Percentiles rank a stretch among this genome's conserved stretches.
Evolutionary conservation across 2,329 filamentous ascomycete genomes (phyloP).

Genomic region (Orbilia oligospora): DNA sequence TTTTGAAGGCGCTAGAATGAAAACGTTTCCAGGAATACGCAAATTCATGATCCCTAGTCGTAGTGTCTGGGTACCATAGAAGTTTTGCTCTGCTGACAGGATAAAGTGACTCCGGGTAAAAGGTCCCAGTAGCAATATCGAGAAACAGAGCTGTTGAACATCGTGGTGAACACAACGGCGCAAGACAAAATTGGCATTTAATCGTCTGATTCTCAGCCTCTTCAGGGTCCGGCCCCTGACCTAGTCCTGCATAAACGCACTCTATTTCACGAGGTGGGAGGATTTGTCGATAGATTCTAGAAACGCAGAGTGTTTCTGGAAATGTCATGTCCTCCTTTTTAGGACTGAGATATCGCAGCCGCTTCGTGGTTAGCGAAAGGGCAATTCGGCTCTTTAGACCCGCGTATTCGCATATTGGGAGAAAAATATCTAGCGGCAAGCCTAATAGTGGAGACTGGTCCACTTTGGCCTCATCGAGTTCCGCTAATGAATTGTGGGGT

Average conservation of each 20-base stretch:
- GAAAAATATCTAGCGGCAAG: conserved; percentile 14
- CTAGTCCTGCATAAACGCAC: not conserved
- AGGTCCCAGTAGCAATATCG: not conserved
- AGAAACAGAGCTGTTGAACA: conserved; percentile 11
- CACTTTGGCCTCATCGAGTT: not conserved
- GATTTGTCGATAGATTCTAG: conserved; percentile 9
- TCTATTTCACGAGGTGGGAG: conserved; percentile 7
- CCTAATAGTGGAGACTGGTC: not conserved
- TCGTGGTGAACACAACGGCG: conserved; percentile 2
- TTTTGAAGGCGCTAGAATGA: not conserved
- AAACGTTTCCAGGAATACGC: not conserved
- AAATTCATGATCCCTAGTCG: not conserved
- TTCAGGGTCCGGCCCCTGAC: not conserved
- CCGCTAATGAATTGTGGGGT: not conserved
- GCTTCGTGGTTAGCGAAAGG: conserved; percentile 21
- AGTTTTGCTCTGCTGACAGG: conserved; percentile 9
- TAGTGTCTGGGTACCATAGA: not conserved
- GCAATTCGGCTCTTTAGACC: not conserved
- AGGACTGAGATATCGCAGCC: not conserved
- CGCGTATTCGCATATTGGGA: not conserved
- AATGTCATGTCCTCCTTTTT: not conserved
- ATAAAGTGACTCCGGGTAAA: conserved; percentile 13
- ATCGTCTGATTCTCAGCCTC: no score
- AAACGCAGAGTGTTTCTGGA: not conserved
- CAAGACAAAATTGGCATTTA: conserved; percentile 9